Evolutionary conservation across 805 yeast genomes (phyloP).

Genomic region (Suhomyces pyralidae): DNA sequence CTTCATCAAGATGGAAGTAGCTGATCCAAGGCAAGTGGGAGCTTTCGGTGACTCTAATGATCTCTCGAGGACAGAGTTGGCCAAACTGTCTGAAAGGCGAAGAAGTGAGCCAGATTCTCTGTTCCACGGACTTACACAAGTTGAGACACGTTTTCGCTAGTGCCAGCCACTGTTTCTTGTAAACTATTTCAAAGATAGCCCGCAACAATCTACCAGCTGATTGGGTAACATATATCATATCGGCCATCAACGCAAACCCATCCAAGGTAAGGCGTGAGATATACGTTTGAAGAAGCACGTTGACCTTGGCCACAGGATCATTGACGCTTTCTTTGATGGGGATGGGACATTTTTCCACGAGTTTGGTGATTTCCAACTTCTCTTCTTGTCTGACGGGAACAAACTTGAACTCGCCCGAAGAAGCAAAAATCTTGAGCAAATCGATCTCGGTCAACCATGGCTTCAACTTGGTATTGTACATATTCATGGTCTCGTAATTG

Average conservation of each 20-base stretch:
- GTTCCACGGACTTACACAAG: slow-evolving; percentile 76
- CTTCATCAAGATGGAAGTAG: slow-evolving; percentile 66
- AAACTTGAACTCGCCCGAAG: slow-evolving; percentile 80
- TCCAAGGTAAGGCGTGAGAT: slow-evolving; percentile 74
- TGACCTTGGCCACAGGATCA: slow-evolving; percentile 76
- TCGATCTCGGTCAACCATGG: slow-evolving; percentile 71
- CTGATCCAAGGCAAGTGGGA: slow-evolving; percentile 81
- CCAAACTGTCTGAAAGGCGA: slow-evolving; percentile 85
- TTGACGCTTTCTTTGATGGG: slow-evolving; percentile 73
- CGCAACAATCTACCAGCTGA: slow-evolving; percentile 86
- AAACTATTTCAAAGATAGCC: slow-evolving; percentile 77
- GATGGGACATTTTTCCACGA: slow-evolving; percentile 75
- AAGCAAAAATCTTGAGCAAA: slow-evolving; percentile 69
- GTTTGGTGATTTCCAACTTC: slow-evolving; percentile 62
- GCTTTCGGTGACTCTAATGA: slow-evolving; percentile 71
- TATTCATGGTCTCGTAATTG: slow-evolving; percentile 65
- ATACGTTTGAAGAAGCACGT: slow-evolving; percentile 77
- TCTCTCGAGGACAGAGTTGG: slow-evolving; percentile 61
- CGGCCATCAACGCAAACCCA: slow-evolving; percentile 89
- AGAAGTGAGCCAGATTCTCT: slow-evolving; percentile 77
- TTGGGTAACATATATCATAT: slow-evolving; percentile 89
- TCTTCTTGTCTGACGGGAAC: slow-evolving; percentile 89
- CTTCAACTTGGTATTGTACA: slow-evolving; percentile 59
- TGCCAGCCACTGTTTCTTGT: slow-evolving; percentile 68
- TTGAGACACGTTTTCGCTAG: slow-evolving; percentile 56